Percentiles rank a stretch among this genome's conserved stretches.
Conservation (phyloP, 2,329 filamentous ascomycete genomes). For the Calonectria henricotiae region DNA sequence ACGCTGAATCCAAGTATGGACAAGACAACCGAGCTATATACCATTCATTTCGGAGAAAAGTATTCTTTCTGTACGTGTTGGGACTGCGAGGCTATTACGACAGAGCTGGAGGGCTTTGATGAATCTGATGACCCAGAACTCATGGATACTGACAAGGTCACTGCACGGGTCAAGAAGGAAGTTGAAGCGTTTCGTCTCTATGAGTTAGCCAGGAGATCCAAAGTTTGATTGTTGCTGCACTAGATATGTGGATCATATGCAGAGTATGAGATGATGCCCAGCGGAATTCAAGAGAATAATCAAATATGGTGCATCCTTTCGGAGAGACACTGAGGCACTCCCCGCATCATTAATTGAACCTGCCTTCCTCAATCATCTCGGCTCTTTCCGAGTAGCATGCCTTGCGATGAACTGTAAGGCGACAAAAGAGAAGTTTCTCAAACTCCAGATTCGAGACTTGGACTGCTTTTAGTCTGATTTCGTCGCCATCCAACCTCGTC, state of each 20-base stretch:
- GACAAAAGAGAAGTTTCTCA: conserved; percentile 11
- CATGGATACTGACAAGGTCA: neutral
- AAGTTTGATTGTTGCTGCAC: neutral
- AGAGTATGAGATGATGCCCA: neutral
- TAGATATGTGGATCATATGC: too few relatives aligned
- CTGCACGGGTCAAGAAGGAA: neutral
- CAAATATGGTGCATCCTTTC: neutral
- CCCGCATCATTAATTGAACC: neutral
- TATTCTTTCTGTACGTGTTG: neutral
- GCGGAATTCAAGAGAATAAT: too few relatives aligned
- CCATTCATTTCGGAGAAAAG: conserved; percentile 5
- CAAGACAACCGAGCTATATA: neutral
- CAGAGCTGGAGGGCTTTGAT: neutral
- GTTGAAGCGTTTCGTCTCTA: neutral
- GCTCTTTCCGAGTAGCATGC: neutral
- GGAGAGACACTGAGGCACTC: neutral
- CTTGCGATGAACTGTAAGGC: conserved; percentile 8
- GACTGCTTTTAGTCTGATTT: neutral
- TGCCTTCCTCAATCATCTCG: neutral
- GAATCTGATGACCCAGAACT: neutral
- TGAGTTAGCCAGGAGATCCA: neutral
- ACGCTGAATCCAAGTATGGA: neutral
- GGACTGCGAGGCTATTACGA: conserved; percentile 4
- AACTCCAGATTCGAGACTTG: neutral
- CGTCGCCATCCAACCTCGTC: neutral